Conservation (phyloP, 768 basidiomycete species). For the Zangia roseola region DNA sequence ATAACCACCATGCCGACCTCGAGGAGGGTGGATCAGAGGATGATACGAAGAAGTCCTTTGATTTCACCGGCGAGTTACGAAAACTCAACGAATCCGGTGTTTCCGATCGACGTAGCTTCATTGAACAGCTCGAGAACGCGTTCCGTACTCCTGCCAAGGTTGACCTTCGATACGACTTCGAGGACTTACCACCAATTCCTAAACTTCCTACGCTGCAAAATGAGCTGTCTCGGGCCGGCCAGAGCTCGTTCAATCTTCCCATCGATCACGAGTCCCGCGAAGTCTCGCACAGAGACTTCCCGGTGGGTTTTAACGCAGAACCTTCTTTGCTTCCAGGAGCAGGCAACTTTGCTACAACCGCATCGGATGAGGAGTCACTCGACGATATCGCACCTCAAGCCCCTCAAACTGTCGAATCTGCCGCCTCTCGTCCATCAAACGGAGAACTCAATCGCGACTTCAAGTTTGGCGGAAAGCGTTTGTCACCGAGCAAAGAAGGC, state of each 20-base stretch:
- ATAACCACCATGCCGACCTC: conserved; percentile 38
- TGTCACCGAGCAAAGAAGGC: conserved; percentile 8
- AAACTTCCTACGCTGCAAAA: conserved; percentile 39
- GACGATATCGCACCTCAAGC: conserved; percentile 12
- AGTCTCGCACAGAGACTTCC: conserved; percentile 15
- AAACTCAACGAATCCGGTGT: conserved; percentile 68
- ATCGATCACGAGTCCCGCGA: conserved; percentile 16
- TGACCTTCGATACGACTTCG: conserved; percentile 51
- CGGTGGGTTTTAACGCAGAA: conserved; percentile 30
- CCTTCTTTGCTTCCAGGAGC: conserved; percentile 41
- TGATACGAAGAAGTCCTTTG: conserved; percentile 77
- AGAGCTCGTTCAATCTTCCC: conserved; percentile 22
- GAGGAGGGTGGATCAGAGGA: conserved; percentile 53
- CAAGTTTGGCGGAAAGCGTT: conserved; percentile 62
- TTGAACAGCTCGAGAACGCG: conserved; percentile 78
- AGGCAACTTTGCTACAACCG: conserved; percentile 30
- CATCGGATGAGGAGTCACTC: conserved; percentile 35
- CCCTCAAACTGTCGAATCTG: conserved; percentile 29
- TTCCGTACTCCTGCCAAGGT: conserved; percentile 76
- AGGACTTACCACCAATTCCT: conserved; percentile 52
- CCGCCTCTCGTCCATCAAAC: conserved; percentile 50
- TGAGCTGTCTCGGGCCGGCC: conserved; percentile 23
- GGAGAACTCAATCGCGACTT: conserved; percentile 71
- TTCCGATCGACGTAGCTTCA: conserved; percentile 70
- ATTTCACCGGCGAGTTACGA: conserved; percentile 78